phyloP scores from a whole-genome alignment of 2,329 filamentous ascomycete genomes.

The Karstenula rhodostoma region DNA sequence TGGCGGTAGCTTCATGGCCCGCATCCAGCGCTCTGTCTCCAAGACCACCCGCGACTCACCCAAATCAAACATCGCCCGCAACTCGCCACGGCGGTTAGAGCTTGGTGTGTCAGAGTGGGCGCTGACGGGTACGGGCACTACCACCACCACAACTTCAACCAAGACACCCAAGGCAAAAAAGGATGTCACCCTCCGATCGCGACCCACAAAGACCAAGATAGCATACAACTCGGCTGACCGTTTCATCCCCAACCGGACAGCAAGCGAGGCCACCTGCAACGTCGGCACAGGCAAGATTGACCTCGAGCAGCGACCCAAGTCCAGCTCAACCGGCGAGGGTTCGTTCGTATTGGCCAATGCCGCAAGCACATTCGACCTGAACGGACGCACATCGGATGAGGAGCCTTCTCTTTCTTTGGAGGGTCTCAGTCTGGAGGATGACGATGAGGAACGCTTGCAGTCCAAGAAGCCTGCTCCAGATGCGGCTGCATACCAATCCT shows the following conservation, averaged over 20 bases:
- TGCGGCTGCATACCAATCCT: conserved; percentile 89
- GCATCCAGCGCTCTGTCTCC: conserved; percentile 75
- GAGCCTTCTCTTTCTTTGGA: conserved; percentile 80
- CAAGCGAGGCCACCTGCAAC: conserved; percentile 87
- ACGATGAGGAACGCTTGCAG: conserved; percentile 70
- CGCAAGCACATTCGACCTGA: conserved; percentile 71
- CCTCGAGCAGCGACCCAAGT: conserved; percentile 67
- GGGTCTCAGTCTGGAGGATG: conserved; percentile 77
- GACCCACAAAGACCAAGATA: conserved; percentile 49
- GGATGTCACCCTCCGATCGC: conserved; percentile 41
- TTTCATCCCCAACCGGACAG: conserved; percentile 92
- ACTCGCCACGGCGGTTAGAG: conserved; percentile 86
- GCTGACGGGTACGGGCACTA: conserved; percentile 78
- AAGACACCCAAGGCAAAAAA: conserved; percentile 51
- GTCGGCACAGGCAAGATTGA: conserved; percentile 85
- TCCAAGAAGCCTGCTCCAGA: conserved; percentile 80
- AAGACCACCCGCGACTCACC: conserved; percentile 81
- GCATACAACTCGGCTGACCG: conserved; percentile 79
- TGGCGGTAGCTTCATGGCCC: conserved; percentile 75
- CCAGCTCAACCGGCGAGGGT: conserved; percentile 71
- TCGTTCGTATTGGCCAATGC: conserved; percentile 80
- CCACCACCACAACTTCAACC: conserved; percentile 50
- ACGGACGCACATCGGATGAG: conserved; percentile 69
- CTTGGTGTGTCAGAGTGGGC: conserved; percentile 93
- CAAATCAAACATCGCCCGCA: conserved; percentile 92